Evolutionary conservation across 75 land plant genomes (phyloP).

Genomic region (Picea sitchensis): DNA sequence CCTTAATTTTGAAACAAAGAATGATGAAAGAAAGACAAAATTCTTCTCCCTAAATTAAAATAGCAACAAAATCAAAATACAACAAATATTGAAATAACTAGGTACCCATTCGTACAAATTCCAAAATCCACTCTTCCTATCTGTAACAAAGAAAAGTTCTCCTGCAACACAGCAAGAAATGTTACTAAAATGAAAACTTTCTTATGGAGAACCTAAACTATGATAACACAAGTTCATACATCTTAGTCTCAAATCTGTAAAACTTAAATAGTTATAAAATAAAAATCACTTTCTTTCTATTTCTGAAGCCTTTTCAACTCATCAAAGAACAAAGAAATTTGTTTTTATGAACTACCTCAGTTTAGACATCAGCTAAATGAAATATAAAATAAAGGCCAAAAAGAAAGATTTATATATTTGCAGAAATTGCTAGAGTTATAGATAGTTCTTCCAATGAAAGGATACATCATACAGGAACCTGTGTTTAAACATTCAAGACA

Average conservation of each 20-base stretch:
- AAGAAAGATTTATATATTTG: neutral
- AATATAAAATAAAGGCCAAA: neutral
- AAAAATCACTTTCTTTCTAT: neutral
- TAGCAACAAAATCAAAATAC: neutral
- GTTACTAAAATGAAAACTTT: neutral
- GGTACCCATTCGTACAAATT: conserved; percentile 87
- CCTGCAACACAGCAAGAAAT: conserved; percentile 44
- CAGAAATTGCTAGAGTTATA: neutral
- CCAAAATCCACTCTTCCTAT: conserved; percentile 83
- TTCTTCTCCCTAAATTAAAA: neutral
- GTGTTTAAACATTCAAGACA: neutral
- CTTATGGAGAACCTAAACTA: neutral
- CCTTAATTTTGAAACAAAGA: neutral
- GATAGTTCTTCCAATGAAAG: neutral
- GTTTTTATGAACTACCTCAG: neutral
- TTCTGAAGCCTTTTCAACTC: neutral
- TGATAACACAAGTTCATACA: neutral
- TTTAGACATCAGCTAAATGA: neutral
- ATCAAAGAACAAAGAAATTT: neutral
- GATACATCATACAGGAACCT: neutral
- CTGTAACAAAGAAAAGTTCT: conserved; percentile 80
- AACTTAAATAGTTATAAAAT: neutral
- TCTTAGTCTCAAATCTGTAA: neutral
- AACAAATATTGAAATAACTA: neutral
- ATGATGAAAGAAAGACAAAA: neutral